Base-by-base conservation (phyloP, 164 flowering plant genomes). In the Chloranthus sessilifolius region DNA sequence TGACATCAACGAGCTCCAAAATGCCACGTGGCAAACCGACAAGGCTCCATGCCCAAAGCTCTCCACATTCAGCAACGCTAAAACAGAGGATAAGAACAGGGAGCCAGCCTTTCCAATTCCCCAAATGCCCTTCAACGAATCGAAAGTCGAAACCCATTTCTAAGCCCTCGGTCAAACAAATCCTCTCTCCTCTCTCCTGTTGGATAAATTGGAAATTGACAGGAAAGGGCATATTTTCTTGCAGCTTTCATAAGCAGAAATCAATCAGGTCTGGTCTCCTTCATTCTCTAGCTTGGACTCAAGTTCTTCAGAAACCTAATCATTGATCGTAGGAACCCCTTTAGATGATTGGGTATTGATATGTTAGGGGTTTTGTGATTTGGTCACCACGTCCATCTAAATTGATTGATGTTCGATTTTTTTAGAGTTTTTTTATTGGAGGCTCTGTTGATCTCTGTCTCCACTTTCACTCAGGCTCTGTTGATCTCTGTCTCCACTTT, bases 221-320 rank as follows among this genome's bases (percentile, higher is more conserved):
- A 44, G 31, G 26, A 44, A 26, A 19, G 4, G 16, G 48, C 19
- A 16, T 44, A 25, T 44, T 1, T 24, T 24, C n/a, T 44, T 24
- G 10, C 17, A 25, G 33, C 26, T 25, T 44, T 42, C 46, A 42
- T 25, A 22, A 23, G 23, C 46, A 42, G n/a, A n/a, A n/a, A n/a
- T n/a, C n/a, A n/a, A n/a, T n/a, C n/a, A n/a, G n/a, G n/a, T n/a
- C n/a, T n/a, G 46, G 48, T 26, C 19, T 44, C 48, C 48, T 44
- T 44, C 41, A 21, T 57, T 57, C 53, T 48, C 22, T 49, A 7
- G 14, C 54, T 57, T 31, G 45, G 45, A 39, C 45, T 52, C n/a
- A 8, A 23, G 9, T n/a, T 51, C 41, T 17, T 27, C 21, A 27
- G 14, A 43, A 25, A 44, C 11, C 48, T 17, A 15, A 47, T 31